Percentiles rank a stretch among this genome's conserved stretches.
These are phyloP conservation scores for Erodium trifolium DNA, from an alignment of 441 rosid species.

Conservation along the genomic window DNA sequence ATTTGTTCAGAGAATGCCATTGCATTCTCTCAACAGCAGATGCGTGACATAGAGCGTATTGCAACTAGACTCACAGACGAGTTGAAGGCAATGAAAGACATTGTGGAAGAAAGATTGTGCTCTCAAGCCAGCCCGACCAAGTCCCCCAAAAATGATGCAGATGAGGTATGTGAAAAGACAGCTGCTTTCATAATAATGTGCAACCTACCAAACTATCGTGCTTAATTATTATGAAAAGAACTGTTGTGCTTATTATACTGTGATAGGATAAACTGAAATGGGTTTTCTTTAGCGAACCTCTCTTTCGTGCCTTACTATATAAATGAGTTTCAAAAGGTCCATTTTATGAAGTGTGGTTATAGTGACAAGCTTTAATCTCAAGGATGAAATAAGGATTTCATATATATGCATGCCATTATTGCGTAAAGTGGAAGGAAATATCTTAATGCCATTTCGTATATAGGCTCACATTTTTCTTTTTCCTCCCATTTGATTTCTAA, in stretches of 20 bases:
- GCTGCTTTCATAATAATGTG: no score
- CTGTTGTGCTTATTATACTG: no score
- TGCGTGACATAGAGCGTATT: slow-evolving; percentile 52
- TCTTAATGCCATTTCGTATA: neutral
- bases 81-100: slow-evolving; percentile 52
- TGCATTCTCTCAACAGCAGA: slow-evolving; percentile 67
- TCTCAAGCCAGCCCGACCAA: slow-evolving; percentile 28
- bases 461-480: no score
- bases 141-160: slow-evolving; percentile 30
- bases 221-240: no score
- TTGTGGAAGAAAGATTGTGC: slow-evolving; percentile 41
- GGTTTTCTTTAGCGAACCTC: neutral
- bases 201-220: no score
- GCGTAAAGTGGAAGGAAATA: neutral
- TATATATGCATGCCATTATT: neutral
- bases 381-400: neutral
- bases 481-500: no score
- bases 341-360: neutral
- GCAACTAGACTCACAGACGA: slow-evolving; percentile 53
- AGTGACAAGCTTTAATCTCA: neutral
- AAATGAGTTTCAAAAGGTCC: neutral
- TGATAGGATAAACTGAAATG: neutral
- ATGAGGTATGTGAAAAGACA: slow-evolving; percentile 43
- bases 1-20: slow-evolving; percentile 62
- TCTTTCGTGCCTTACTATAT: neutral